A percentile compares a stretch with the other conserved stretches of the same genome.
Evolutionary conservation across 2,329 filamentous ascomycete genomes (phyloP).

Genomic region (Exserohilum turcica): DNA sequence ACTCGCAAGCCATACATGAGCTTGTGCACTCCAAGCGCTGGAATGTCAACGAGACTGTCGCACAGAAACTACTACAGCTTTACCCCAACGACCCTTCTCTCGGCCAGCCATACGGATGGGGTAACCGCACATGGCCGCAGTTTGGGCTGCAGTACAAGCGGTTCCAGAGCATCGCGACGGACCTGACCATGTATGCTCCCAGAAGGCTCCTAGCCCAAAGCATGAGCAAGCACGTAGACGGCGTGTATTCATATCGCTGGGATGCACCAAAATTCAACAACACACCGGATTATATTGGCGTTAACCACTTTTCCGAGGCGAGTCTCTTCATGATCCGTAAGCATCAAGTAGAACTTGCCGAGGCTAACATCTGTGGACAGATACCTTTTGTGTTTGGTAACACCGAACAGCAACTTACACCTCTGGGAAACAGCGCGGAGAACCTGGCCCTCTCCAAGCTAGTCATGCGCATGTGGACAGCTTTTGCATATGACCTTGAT

Average conservation of each 20-base stretch:
- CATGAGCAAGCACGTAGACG: constrained; percentile 28
- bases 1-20: constrained; percentile 40
- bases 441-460: constrained; percentile 29
- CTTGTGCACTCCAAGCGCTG: constrained; percentile 42
- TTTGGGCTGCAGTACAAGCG: constrained; percentile 36
- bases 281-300: constrained; percentile 31
- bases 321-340: not conserved
- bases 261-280: constrained; percentile 41
- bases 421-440: constrained; percentile 29
- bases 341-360: not conserved
- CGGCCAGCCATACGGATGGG: constrained; percentile 51
- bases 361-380: constrained; percentile 9
- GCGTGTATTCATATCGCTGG: constrained; percentile 39
- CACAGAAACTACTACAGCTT: constrained; percentile 27
- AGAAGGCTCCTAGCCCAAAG: constrained; percentile 28
- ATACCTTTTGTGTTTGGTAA: constrained; percentile 42
- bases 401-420: constrained; percentile 32
- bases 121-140: constrained; percentile 38
- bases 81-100: constrained; percentile 50
- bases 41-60: constrained; percentile 30
- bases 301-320: constrained; percentile 41
- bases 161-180: constrained; percentile 36
- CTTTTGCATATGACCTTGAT: constrained; percentile 37
- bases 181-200: constrained; percentile 39
- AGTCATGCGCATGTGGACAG: constrained; percentile 40